Percentiles rank a stretch among this genome's conserved stretches.
Conservation (phyloP, 768 basidiomycete genomes). For the Termitomyces sp. region DNA sequence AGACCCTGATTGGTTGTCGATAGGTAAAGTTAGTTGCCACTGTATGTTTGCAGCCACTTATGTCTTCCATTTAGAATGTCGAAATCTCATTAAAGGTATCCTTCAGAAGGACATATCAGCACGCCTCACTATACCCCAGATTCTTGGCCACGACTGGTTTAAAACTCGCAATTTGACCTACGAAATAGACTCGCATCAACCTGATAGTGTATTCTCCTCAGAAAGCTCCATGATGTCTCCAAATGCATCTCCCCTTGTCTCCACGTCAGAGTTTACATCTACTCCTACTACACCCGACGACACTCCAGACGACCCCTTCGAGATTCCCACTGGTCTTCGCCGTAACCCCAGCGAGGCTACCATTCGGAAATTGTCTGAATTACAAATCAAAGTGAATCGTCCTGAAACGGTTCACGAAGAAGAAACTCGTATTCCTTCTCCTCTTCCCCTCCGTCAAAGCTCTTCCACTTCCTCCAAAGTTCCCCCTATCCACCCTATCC, state of each 20-base stretch:
- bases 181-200: constrained; percentile 23
- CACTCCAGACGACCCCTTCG: constrained; percentile 36
- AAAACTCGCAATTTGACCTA: constrained; percentile 30
- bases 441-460: constrained; percentile 22
- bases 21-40: constrained; percentile 44
- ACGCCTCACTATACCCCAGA: constrained; percentile 77
- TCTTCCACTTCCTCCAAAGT: constrained; percentile 27
- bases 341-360: constrained; percentile 55
- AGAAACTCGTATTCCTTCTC: constrained; percentile 23
- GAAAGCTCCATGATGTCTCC: constrained; percentile 52
- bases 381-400: constrained; percentile 26
- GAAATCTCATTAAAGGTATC: constrained; percentile 73
- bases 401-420: constrained; percentile 54
- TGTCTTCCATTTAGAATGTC: constrained; percentile 53
- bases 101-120: constrained; percentile 71
- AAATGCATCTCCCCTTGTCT: constrained; percentile 41
- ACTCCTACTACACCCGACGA: constrained; percentile 57
- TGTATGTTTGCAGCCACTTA: background rate
- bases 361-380: constrained; percentile 41
- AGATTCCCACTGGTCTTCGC: constrained; percentile 30
- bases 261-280: constrained; percentile 36
- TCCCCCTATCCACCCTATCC: constrained; percentile 60
- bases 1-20: constrained; percentile 87
- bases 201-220: constrained; percentile 36
- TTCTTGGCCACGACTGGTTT: constrained; percentile 88